Evolutionary conservation across 2,329 filamentous ascomycete species (phyloP).

Genomic region (Colletotrichum scovillei): DNA sequence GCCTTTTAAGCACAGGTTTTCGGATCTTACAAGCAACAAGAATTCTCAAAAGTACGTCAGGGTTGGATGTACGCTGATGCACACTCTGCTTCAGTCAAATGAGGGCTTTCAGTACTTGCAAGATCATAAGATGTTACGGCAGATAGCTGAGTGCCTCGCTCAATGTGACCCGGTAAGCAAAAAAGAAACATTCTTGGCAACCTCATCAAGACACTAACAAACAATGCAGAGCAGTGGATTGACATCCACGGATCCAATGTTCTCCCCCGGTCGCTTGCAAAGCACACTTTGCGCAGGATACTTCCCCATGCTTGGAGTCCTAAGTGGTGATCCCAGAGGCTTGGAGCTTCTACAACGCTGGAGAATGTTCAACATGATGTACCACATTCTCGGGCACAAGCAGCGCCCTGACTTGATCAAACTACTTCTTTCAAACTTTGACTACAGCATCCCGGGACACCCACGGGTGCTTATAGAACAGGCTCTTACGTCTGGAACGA

Average conservation of each 20-base stretch:
- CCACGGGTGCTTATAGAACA: conserved; percentile 93
- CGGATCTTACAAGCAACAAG: conserved; percentile 88
- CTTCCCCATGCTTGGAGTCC: conserved; percentile 88
- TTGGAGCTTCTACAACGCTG: conserved; percentile 92
- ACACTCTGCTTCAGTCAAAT: conserved; percentile 84
- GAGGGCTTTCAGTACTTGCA: conserved; percentile 88
- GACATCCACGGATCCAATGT: conserved; percentile 88
- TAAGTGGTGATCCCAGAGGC: conserved; percentile 86
- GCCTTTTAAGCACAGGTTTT: conserved; percentile 96
- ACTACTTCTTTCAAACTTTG: conserved; percentile 88
- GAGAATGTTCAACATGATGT: conserved; percentile 99
- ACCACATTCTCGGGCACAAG: conserved; percentile 93
- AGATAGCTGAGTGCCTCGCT: conserved; percentile 94
- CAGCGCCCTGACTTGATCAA: conserved; percentile 93
- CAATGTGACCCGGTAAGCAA: conserved; percentile 86
- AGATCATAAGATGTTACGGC: conserved; percentile 92
- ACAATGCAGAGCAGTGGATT: conserved; percentile 70
- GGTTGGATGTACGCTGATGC: conserved; percentile 88
- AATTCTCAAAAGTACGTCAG: conserved; percentile 94
- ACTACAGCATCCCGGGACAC: conserved; percentile 90
- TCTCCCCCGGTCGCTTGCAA: conserved; percentile 84
- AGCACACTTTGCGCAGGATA: conserved; percentile 94
- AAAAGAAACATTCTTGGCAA: background rate
- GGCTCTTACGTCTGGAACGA: conserved; percentile 89
- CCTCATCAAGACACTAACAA: conserved; percentile 6